Evolutionary conservation across 148 eudicot species (phyloP).

Genomic region (Tetragonia tetragonoides): DNA sequence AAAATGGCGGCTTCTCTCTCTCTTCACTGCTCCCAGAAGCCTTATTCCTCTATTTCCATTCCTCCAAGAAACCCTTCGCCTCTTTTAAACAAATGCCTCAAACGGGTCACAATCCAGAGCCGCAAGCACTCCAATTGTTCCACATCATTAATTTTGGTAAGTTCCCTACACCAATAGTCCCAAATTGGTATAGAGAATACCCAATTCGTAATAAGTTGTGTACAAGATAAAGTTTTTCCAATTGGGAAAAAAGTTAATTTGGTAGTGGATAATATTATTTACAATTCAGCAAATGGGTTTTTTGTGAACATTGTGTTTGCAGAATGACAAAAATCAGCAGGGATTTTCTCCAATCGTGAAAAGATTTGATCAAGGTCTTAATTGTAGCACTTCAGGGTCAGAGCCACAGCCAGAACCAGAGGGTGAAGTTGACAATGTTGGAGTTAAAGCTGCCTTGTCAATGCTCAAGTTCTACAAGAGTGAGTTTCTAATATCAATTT

Average conservation of each 20-base stretch:
- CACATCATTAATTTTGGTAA: conserved; percentile 2
- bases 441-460: conserved; percentile 76
- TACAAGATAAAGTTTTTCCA: too few relatives aligned
- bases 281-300: not conserved
- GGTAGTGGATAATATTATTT: not conserved
- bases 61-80: not conserved
- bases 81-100: conserved; percentile 4
- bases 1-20: conserved; percentile 12
- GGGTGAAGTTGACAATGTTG: conserved; percentile 36
- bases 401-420: conserved; percentile 31
- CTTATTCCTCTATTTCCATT: not conserved
- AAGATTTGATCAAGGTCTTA: conserved; percentile 9
- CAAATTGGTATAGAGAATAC: too few relatives aligned
- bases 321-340: not conserved
- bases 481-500: conserved; percentile 27
- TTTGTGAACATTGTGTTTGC: not conserved
- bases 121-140: not conserved
- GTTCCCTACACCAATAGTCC: not conserved
- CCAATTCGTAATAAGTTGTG: not conserved
- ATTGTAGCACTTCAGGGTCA: not conserved
- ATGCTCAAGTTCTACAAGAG: conserved; percentile 84
- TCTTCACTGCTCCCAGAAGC: not conserved
- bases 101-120: not conserved
- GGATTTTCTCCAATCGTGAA: conserved; percentile 16
- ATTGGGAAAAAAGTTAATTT: not conserved